Evolutionary conservation across 176 grass and related monocot species (phyloP).

Genomic region (Otatea glauca): DNA sequence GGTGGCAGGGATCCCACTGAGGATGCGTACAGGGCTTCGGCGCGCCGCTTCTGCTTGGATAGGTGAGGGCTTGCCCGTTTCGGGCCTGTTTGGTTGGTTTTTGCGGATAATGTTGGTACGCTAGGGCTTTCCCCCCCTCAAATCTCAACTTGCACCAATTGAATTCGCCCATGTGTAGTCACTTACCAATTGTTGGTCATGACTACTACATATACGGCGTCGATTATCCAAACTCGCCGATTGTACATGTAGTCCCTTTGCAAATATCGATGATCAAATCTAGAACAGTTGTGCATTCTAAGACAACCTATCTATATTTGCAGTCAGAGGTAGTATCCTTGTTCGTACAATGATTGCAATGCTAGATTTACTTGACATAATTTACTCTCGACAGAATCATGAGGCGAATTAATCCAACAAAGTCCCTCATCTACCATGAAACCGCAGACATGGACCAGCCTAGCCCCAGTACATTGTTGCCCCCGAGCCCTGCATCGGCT

Average conservation of each 20-base stretch:
- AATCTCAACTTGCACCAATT: neutral
- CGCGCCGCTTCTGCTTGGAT: neutral
- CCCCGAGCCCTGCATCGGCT: slow-evolving; percentile 23
- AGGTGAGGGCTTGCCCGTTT: neutral
- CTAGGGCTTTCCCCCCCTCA: neutral
- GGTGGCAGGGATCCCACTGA: neutral
- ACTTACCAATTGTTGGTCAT: neutral
- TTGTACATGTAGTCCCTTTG: neutral
- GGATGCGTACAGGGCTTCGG: neutral
- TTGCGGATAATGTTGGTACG: neutral
- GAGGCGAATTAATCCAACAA: neutral
- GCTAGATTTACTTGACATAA: neutral
- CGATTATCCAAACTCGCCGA: neutral
- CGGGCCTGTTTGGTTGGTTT: neutral
- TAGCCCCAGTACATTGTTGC: neutral
- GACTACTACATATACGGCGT: neutral
- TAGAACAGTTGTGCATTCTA: neutral
- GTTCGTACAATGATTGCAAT: neutral
- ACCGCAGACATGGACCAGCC: slow-evolving; percentile 38
- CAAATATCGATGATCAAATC: neutral
- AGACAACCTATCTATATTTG: neutral
- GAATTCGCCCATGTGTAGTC: neutral
- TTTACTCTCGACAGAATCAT: neutral
- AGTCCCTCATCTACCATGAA: neutral
- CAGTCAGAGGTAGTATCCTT: neutral